Evolutionary conservation across 148 eudicot species (phyloP).

Genomic region (Dysphania ambrosioides): DNA sequence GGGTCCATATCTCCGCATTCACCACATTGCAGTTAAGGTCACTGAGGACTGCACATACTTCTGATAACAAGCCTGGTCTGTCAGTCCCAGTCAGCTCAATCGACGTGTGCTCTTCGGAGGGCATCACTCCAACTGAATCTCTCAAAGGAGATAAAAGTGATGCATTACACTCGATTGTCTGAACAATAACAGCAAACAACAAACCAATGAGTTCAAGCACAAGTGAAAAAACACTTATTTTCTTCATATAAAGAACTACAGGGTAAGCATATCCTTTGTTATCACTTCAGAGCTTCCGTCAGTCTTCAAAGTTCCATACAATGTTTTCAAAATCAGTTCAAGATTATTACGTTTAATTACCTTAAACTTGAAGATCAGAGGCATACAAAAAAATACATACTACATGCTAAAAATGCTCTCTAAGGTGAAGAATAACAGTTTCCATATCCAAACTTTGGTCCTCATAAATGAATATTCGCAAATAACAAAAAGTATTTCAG

Average conservation of each 20-base stretch:
- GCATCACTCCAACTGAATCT: constrained; percentile 69
- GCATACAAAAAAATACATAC: neutral
- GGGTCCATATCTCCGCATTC: constrained; percentile 89
- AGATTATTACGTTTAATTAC: too few relatives aligned
- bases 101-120: constrained; percentile 69
- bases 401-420: too few relatives aligned
- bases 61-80: constrained; percentile 76
- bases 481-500: neutral
- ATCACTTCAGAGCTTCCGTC: neutral
- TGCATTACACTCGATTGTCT: constrained; percentile 64
- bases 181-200: constrained; percentile 21
- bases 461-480: neutral
- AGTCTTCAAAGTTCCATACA: neutral
- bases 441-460: neutral
- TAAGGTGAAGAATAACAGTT: too few relatives aligned
- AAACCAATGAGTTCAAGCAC: constrained; percentile 1
- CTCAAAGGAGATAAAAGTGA: constrained; percentile 45
- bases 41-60: constrained; percentile 71
- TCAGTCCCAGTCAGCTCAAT: constrained; percentile 78
- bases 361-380: too few relatives aligned
- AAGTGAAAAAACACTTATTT: neutral
- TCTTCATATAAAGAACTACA: neutral
- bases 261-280: neutral
- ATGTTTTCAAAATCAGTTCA: neutral
- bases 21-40: constrained; percentile 67